Conservation (phyloP, 2,329 filamentous ascomycete genomes). For the Fusarium tuaranense region DNA sequence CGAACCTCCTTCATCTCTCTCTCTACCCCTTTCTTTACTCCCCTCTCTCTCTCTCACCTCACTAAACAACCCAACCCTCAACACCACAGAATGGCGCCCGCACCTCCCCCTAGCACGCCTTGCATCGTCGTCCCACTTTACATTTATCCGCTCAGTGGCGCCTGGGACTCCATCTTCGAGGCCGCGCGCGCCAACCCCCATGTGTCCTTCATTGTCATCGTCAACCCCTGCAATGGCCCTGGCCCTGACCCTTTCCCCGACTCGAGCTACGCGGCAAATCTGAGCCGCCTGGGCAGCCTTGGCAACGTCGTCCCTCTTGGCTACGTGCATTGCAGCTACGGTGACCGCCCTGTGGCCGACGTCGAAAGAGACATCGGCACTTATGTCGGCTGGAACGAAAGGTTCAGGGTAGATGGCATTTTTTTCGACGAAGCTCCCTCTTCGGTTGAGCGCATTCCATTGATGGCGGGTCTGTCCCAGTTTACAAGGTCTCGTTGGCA, state of each 20-base stretch:
- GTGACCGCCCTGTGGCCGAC: constrained; percentile 2
- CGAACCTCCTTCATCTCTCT: background rate
- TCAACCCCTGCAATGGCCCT: constrained; percentile 27
- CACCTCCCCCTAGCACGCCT: constrained; percentile 4
- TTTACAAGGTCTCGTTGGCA: constrained; percentile 12
- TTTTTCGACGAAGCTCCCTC: constrained; percentile 35
- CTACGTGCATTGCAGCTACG: constrained; percentile 35
- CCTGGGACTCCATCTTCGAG: constrained; percentile 27
- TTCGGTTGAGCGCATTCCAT: background rate
- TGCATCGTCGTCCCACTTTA: constrained; percentile 26
- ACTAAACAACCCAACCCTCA: background rate
- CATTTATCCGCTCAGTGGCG: constrained; percentile 24
- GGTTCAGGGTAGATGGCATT: constrained; percentile 27
- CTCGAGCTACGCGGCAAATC: constrained; percentile 18
- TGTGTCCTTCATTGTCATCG: constrained; percentile 24
- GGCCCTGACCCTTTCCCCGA: constrained; percentile 23
- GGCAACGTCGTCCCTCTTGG: constrained; percentile 17
- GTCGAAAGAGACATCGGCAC: constrained; percentile 17
- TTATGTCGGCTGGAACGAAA: constrained; percentile 27
- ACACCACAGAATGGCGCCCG: background rate
- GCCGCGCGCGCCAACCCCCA: constrained; percentile 13
- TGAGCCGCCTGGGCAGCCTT: constrained; percentile 3
- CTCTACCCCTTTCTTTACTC: background rate
- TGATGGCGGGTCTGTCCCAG: constrained; percentile 15
- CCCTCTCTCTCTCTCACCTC: background rate